A percentile compares a stretch with the other conserved stretches of the same genome.
These are phyloP conservation scores for Aethionema arabicum DNA, from an alignment of 345 rosid species.

Conservation along the genomic window DNA sequence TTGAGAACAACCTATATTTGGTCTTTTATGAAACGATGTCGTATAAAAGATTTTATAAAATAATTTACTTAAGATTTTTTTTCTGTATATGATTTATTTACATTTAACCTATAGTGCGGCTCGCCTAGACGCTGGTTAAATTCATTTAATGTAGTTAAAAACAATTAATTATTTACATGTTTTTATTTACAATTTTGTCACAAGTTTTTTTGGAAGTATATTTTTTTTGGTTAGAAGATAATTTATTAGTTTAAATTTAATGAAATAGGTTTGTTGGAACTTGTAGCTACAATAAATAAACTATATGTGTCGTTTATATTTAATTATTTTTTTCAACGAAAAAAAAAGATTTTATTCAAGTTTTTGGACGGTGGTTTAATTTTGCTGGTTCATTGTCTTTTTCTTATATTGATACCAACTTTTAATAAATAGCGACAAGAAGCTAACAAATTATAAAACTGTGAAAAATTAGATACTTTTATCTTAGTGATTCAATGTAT, in stretches of 20 bases:
- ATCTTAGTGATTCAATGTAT: neutral
- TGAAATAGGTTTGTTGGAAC: conserved; percentile 32
- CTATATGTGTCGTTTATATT: conserved; percentile 13
- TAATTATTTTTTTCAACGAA: conserved; percentile 12
- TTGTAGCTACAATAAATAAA: conserved; percentile 28
- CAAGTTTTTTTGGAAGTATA: neutral
- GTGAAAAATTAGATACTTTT: neutral
- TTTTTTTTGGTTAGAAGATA: conserved; percentile 12
- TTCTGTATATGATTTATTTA: neutral
- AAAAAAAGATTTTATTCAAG: conserved; percentile 18
- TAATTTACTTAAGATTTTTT: neutral
- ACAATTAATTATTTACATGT: neutral
- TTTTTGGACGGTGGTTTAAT: conserved; percentile 33
- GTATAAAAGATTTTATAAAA: neutral
- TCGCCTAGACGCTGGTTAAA: conserved; percentile 30
- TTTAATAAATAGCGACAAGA: conserved; percentile 23
- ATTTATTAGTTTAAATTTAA: neutral
- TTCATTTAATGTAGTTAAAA: conserved; percentile 23
- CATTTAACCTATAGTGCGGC: conserved; percentile 27
- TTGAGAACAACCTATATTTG: conserved; percentile 25
- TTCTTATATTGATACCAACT: conserved; percentile 23
- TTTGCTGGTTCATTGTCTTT: conserved; percentile 33
- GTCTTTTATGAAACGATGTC: conserved; percentile 6
- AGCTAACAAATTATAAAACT: conserved; percentile 23
- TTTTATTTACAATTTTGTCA: no score